Evolutionary conservation across 305 asterid genomes (phyloP).

Genomic region (Fraxinus albicans): DNA sequence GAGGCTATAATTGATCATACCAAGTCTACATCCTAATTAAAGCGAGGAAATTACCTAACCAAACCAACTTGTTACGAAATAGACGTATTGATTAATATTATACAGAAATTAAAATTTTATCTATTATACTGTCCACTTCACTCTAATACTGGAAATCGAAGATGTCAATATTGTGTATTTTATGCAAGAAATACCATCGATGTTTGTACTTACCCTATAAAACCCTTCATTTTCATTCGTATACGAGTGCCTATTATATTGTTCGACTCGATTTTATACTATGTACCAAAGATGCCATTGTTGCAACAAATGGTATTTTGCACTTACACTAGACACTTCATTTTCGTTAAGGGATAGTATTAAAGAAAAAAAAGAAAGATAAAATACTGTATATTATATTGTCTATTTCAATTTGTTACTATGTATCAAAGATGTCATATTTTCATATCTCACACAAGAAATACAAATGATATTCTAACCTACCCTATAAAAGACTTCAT

Average conservation of each 20-base stretch:
- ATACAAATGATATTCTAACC: conserved; percentile 3
- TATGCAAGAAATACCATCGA: neutral
- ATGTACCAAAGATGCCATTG: no score
- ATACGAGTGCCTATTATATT: no score
- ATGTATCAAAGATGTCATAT: neutral
- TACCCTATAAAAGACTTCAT: neutral
- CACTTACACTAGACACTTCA: neutral
- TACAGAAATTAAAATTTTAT: neutral
- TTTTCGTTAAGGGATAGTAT: neutral
- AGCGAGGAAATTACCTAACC: conserved; percentile 29
- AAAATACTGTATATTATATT: neutral
- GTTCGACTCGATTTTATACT: no score
- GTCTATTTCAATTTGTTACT: neutral
- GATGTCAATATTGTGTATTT: neutral
- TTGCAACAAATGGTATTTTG: no score
- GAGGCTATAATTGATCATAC: conserved; percentile 28
- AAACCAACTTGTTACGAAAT: conserved; percentile 1
- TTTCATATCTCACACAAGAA: neutral
- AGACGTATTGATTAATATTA: no score
- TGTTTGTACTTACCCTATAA: neutral
- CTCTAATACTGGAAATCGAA: neutral
- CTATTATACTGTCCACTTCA: neutral
- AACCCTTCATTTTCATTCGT: neutral
- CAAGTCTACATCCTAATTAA: conserved; percentile 32
- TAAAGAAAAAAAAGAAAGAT: neutral